Percentiles rank a stretch among this genome's conserved stretches.
Evolutionary conservation across 805 yeast species (phyloP).

Genomic region (Saccharomycopsis synnaedendra): DNA sequence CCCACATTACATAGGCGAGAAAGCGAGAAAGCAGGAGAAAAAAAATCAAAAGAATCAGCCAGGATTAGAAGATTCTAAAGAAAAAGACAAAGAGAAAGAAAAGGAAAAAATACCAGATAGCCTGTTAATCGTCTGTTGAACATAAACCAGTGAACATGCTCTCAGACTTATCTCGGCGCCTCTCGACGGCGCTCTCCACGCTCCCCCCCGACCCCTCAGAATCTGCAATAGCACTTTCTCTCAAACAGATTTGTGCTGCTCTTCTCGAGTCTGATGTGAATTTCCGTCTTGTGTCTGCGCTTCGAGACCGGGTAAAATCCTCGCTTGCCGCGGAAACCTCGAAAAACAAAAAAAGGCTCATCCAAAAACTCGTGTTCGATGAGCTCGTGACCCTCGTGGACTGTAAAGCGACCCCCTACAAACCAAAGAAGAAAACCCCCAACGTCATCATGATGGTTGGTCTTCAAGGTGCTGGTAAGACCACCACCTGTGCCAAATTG

Average conservation of each 20-base stretch:
- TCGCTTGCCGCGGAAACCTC: slow-evolving; percentile 45
- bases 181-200: too few species aligned
- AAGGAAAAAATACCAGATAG: too few species aligned
- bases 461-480: slow-evolving; percentile 97
- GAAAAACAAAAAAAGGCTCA: slow-evolving; percentile 61
- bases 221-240: slow-evolving; percentile 49
- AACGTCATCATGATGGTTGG: slow-evolving; percentile 96
- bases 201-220: too few species aligned
- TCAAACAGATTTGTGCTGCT: slow-evolving; percentile 86
- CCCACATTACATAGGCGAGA: too few species aligned
- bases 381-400: slow-evolving; percentile 84
- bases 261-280: slow-evolving; percentile 91
- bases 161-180: too few species aligned
- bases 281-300: slow-evolving; percentile 64
- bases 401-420: slow-evolving; percentile 46
- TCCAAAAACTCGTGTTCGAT: slow-evolving; percentile 90
- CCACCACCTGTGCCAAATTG: slow-evolving; percentile 92
- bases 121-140: too few species aligned
- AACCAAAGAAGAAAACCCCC: slow-evolving; percentile 74
- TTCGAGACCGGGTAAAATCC: slow-evolving; percentile 60
- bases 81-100: too few species aligned
- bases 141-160: too few species aligned
- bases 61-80: too few species aligned
- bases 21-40: too few species aligned
- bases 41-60: too few species aligned